Conservation (phyloP, 305 asterid species). For the Plantago coronopus region DNA sequence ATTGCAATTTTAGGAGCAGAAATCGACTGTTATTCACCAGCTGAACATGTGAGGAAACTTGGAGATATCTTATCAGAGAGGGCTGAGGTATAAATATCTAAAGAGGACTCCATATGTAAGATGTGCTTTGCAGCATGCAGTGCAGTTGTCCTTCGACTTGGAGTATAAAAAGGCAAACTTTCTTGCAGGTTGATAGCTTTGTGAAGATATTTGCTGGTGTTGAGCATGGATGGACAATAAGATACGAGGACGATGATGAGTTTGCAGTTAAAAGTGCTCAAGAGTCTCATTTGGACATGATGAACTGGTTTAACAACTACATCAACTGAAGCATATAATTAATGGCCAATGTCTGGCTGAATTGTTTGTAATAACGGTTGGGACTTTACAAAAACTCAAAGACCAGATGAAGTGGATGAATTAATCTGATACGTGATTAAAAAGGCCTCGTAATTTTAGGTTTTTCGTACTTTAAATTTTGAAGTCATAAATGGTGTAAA, state of each 20-base stretch:
- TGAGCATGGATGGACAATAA: constrained; percentile 52
- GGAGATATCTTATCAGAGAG: constrained; percentile 36
- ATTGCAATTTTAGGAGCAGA: constrained; percentile 52
- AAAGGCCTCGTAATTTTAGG: too few species aligned
- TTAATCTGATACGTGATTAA: too few species aligned
- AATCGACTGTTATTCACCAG: constrained; percentile 30
- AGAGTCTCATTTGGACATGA: constrained; percentile 52
- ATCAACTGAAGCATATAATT: constrained; percentile 23
- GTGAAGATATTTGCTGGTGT: constrained; percentile 64
- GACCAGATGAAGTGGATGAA: too few species aligned
- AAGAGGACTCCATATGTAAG: too few species aligned
- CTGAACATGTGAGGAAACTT: constrained; percentile 31
- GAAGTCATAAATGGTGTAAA: too few species aligned
- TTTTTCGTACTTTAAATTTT: too few species aligned
- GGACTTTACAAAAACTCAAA: too few species aligned
- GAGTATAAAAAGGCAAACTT: not conserved
- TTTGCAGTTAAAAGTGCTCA: constrained; percentile 44
- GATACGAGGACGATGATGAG: constrained; percentile 43
- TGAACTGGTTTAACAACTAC: constrained; percentile 45
- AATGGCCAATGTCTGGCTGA: too few species aligned
- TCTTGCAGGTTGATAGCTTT: constrained; percentile 48
- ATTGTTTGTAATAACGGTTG: too few species aligned
- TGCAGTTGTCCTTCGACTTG: too few species aligned
- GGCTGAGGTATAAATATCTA: constrained; percentile 33
- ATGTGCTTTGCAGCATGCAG: too few species aligned